Evolutionary conservation across 1,139 yeast genomes (phyloP), one percentile per base, ranked within the genome.

Genomic region (Magnusiomyces tetraspermus): DNA sequence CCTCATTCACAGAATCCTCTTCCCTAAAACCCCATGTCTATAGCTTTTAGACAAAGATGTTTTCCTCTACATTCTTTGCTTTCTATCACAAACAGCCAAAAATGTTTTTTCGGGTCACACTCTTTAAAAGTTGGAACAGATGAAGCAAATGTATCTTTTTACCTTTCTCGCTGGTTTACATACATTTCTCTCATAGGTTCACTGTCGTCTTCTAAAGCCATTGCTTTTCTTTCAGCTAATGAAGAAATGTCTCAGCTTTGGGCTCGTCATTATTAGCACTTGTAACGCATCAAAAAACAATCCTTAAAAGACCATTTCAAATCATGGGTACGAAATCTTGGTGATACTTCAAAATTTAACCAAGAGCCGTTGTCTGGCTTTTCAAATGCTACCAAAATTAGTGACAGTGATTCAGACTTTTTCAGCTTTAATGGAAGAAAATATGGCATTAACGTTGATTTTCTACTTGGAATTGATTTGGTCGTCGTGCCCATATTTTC

Each of bases 141-240:
- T 45, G 71, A 69, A 47, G 64, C 72, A 8, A 77, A 79, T 58
- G 72, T 82, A 11, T 68, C 80, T 0, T 82, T 74, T 58, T 85
- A 85, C 61, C 68, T 85, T 52, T 73, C 80, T 63, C 69, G 92
- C 53, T 82, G 90, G 85, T 82, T 81, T 62, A 84, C 83, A 0
- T 85, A 83, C 60, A 71, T 83, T 48, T 89, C 83, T 60, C 79
- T 83, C 1, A 75, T 85, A 38, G 87, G 89, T 0, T 77, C 83
- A 1, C 67, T 84, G 36, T 60, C 65, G 31, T 62, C 67, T 2
- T 57, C 62, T 26, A 50, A 59, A 21, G 66, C 66, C 1, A 55
- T 62, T 2, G 62, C 68, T 2, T 57, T 62, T n/a, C 53, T 64
- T 24, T 56, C 61, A 3, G 58, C 59, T 17, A 59, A 60, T 26